Percentiles rank a stretch among this genome's conserved stretches.
Evolutionary conservation across 305 asterid genomes (phyloP).

Genomic region (Nicotiana rustica): DNA sequence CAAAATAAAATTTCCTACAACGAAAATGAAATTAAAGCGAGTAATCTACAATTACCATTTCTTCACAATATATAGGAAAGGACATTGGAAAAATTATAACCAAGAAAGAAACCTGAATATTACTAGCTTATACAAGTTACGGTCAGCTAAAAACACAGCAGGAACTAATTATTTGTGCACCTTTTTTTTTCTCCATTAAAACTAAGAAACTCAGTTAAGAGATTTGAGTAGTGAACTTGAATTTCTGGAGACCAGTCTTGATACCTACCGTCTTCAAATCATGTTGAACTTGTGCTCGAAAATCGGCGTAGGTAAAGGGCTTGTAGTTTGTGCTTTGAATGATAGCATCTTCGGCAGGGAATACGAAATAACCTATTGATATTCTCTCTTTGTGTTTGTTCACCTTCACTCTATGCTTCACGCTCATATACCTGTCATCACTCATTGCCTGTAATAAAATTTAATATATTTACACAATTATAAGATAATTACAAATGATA

Average conservation of each 20-base stretch:
- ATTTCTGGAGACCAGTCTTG: conserved; percentile 78
- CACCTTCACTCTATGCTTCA: conserved; percentile 76
- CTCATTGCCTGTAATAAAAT: conserved; percentile 62
- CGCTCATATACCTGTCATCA: conserved; percentile 63
- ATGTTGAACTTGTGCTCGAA: conserved; percentile 63
- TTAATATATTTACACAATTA: background rate
- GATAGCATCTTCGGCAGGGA: conserved; percentile 66
- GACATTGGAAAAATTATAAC: background rate
- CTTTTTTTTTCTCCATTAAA: background rate
- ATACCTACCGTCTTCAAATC: conserved; percentile 69
- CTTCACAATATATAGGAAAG: background rate
- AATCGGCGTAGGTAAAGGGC: conserved; percentile 75
- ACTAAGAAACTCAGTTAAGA: background rate
- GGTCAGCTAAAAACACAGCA: background rate
- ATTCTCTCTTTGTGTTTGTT: conserved; percentile 63
- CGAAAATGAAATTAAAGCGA: no score
- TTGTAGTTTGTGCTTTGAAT: conserved; percentile 71
- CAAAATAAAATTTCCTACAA: no score
- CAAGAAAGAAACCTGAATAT: background rate
- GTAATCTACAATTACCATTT: background rate
- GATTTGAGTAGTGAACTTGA: conserved; percentile 36
- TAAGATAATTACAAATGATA: background rate
- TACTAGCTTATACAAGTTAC: conserved; percentile 19
- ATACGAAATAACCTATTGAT: conserved; percentile 79
- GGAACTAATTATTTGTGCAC: background rate